Evolutionary conservation across 208 protist genomes (phyloP).

Genomic region (Naegleria lovaniensis): DNA sequence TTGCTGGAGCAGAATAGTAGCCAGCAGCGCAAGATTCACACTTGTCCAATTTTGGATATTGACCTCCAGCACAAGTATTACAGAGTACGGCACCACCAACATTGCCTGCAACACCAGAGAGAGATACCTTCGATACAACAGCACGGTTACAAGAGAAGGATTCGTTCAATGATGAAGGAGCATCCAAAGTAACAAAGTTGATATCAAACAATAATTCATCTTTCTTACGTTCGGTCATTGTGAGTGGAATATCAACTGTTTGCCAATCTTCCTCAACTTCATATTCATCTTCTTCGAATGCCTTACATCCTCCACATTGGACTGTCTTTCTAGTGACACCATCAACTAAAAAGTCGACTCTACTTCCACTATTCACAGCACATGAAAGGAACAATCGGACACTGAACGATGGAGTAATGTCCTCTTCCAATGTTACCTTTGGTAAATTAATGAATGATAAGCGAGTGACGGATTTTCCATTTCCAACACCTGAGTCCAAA

Average conservation of each 20-base stretch:
- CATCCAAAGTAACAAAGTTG: neutral
- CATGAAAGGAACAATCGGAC: neutral
- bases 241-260: neutral
- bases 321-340: neutral
- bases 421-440: neutral
- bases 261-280: neutral
- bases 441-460: neutral
- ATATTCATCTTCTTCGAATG: neutral
- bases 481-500: neutral
- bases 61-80: neutral
- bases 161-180: neutral
- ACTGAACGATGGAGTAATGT: neutral
- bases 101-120: neutral
- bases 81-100: conserved; percentile 2
- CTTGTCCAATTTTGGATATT: neutral
- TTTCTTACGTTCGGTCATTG: neutral
- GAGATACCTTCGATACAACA: neutral
- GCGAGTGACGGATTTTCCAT: neutral
- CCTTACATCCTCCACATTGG: neutral
- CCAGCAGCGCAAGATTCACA: neutral
- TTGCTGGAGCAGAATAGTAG: too few relatives aligned
- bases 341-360: neutral
- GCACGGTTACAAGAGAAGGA: neutral
- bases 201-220: neutral
- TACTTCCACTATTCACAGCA: neutral